Percentiles rank a stretch among this genome's conserved stretches.
phyloP scores from a whole-genome alignment of 345 rosid genomes.

The Pugionium cornutum region DNA sequence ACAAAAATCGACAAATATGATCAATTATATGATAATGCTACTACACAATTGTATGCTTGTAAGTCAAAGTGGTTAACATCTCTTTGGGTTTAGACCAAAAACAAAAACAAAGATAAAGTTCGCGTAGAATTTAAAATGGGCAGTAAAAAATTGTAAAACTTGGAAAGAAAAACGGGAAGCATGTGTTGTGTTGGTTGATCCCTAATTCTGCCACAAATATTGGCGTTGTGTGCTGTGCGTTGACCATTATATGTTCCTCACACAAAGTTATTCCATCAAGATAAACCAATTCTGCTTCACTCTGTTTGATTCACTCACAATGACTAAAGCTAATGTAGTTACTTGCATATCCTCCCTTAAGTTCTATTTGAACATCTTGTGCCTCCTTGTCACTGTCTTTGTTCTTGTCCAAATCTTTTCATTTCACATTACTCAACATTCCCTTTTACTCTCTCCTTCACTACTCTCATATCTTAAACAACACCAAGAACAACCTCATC shows the following conservation, averaged over 20 bases:
- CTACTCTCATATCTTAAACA: slow-evolving; percentile 21
- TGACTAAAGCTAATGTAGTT: not conserved
- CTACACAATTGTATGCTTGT: not conserved
- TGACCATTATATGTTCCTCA: slow-evolving; percentile 3
- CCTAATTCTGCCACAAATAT: not conserved
- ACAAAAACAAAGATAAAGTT: not conserved
- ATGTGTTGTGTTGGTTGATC: slow-evolving; percentile 22
- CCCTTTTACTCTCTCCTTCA: slow-evolving; percentile 26
- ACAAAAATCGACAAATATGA: not conserved
- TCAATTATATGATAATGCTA: slow-evolving; percentile 8
- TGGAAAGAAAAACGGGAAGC: slow-evolving; percentile 16
- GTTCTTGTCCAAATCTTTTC: slow-evolving; percentile 36
- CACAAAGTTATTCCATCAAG: slow-evolving; percentile 4
- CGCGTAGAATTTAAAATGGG: not conserved
- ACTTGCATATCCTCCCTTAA: slow-evolving; percentile 16
- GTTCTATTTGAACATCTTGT: not conserved
- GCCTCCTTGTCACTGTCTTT: slow-evolving; percentile 15
- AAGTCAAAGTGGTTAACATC: slow-evolving; percentile 1
- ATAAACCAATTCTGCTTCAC: not conserved
- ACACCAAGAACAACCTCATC: slow-evolving; percentile 4
- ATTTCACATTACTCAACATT: slow-evolving; percentile 24
- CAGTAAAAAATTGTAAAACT: slow-evolving; percentile 10
- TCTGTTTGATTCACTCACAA: not conserved
- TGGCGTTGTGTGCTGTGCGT: slow-evolving; percentile 1
- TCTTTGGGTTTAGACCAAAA: not conserved